Evolutionary conservation across 2,329 filamentous ascomycete genomes (phyloP), one percentile per base, ranked within the genome.

Genomic region (Arthrobotrys sphaeroides): DNA sequence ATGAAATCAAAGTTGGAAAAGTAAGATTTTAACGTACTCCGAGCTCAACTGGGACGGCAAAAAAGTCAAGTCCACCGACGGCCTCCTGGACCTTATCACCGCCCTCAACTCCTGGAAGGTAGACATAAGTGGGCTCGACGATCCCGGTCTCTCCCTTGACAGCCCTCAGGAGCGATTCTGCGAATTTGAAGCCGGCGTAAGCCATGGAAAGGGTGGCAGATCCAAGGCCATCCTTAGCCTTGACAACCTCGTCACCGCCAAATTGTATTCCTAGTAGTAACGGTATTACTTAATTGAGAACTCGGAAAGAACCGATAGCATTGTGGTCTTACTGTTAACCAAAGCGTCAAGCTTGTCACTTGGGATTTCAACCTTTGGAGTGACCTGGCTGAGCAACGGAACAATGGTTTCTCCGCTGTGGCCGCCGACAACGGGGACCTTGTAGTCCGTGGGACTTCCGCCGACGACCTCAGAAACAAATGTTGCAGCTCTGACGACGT

Each of bases 321-420:
- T n/a, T n/a, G 12, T n/a, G 2, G 22, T n/a, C 87, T 81, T 81
- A 86, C 95, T 93, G 85, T 97, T 91, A 82, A 97, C 90, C 59
- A 99, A 87, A 78, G 89, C 91, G 81, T 94, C 92, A 80, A 97
- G 91, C 87, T 96, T 95, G 83, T 97, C 93, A 77, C 88, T 87
- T 51, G 94, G 93, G 78, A 98, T 95, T 77, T 88, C 87, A 81
- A 95, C 90, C 45, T 88, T 83, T 70, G 94, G 93, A 82, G 90
- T 89, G 79, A 92, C 89, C 86, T 95, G 90, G 88, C 93, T 97
- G 88, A 98, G 96, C 77, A 99, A 89, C 59, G 95, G 95, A 69
- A 99, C 94, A 82, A 99, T 99, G 81, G 95, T 99, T 87, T 94
- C 93, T 82, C 95, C 95, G 76, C 94, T 97, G 89, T 99, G 95